phyloP scores from a whole-genome alignment of 2,329 filamentous ascomycete genomes.

The Iodosphaeria phyllophila region DNA sequence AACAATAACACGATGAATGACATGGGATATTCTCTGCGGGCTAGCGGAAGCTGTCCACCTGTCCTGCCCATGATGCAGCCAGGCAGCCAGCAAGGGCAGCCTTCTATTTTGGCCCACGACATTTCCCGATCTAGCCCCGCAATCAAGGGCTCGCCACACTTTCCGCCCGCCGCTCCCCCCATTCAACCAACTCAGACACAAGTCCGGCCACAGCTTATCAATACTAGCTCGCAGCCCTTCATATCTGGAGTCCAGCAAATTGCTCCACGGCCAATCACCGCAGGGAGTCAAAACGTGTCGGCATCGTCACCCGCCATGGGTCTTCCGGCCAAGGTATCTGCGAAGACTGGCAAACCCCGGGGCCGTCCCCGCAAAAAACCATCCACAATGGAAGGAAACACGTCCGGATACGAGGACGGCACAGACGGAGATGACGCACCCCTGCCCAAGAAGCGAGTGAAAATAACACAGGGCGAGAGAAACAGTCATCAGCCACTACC shows the following conservation, averaged over 20 bases:
- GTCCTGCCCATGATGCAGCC: too few species aligned
- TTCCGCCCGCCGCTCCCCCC: conserved; percentile 12
- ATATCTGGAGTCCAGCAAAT: conserved; percentile 15
- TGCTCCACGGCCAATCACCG: conserved; percentile 12
- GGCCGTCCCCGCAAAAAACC: conserved; percentile 37
- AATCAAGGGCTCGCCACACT: too few species aligned
- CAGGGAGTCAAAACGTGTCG: too few species aligned
- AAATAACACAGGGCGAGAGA: conserved; percentile 53
- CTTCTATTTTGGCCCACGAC: too few species aligned
- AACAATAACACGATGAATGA: neutral
- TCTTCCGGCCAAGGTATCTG: conserved; percentile 4
- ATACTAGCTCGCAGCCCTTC: conserved; percentile 5
- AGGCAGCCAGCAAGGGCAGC: too few species aligned
- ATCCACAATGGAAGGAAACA: conserved; percentile 37
- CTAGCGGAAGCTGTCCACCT: too few species aligned
- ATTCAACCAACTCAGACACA: conserved; percentile 7
- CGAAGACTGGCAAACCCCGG: conserved; percentile 29
- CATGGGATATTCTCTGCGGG: too few species aligned
- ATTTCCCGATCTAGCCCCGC: too few species aligned
- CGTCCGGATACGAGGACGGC: conserved; percentile 53
- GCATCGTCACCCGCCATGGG: too few species aligned
- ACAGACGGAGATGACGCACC: conserved; percentile 39
- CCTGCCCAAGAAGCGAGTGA: conserved; percentile 57
- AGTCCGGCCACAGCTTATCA: conserved; percentile 5
- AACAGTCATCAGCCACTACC: conserved; percentile 53